Evolutionary conservation across 176 grass and related monocot genomes (phyloP).

Genomic region (Rhynchospora tenuis): DNA sequence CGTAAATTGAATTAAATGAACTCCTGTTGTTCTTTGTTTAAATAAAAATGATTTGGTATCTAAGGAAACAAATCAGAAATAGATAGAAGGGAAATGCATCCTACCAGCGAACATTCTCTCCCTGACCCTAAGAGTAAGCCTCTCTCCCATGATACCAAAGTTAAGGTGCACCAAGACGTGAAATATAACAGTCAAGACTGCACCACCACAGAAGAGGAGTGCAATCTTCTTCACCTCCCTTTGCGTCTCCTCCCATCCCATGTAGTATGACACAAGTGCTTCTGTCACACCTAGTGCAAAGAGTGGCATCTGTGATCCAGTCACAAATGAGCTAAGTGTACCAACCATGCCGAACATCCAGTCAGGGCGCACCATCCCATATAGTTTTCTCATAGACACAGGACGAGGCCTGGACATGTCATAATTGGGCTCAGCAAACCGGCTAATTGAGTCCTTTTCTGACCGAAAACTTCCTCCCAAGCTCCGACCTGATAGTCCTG

Average conservation of each 20-base stretch:
- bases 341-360: conserved; percentile 77
- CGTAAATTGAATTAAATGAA: background rate
- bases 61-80: background rate
- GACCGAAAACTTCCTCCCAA: conserved; percentile 77
- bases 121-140: conserved; percentile 76
- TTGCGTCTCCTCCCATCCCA: conserved; percentile 91
- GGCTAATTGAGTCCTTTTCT: conserved; percentile 77
- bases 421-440: conserved; percentile 44
- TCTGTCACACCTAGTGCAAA: conserved; percentile 87
- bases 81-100: background rate
- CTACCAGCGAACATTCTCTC: conserved; percentile 73
- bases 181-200: conserved; percentile 64
- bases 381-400: conserved; percentile 83
- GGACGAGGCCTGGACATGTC: conserved; percentile 36
- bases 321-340: conserved; percentile 64
- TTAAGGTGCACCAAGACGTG: conserved; percentile 83
- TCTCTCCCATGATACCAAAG: conserved; percentile 94
- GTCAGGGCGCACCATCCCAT: conserved; percentile 72
- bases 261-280: conserved; percentile 93
- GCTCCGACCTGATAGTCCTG: conserved; percentile 65
- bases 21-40: background rate
- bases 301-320: conserved; percentile 79
- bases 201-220: conserved; percentile 60
- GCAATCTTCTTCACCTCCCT: conserved; percentile 76
- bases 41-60: background rate